phyloP scores from a whole-genome alignment of 208 protist species.

The Leptomonas seymouri region DNA sequence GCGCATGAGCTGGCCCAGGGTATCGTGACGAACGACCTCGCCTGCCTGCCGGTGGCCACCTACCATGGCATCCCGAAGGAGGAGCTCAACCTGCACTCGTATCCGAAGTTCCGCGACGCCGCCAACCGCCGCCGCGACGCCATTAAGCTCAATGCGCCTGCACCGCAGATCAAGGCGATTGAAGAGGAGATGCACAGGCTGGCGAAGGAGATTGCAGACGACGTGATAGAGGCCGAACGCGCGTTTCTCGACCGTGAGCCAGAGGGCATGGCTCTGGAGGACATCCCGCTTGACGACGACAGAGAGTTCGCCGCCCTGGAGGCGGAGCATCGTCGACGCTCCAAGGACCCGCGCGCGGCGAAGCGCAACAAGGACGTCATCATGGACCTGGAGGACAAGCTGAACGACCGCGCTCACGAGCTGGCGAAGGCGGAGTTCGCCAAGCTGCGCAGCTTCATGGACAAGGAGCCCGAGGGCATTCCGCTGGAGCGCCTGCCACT shows the following conservation, averaged over 20 bases:
- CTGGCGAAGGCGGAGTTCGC: slow-evolving; percentile 69
- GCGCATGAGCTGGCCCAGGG: slow-evolving; percentile 65
- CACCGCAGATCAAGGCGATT: slow-evolving; percentile 25
- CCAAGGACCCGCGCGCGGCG: slow-evolving; percentile 57
- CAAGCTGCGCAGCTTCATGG: slow-evolving; percentile 71
- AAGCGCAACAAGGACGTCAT: slow-evolving; percentile 78
- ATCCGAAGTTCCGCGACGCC: slow-evolving; percentile 62
- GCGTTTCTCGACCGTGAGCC: slow-evolving; percentile 80
- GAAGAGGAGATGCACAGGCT: slow-evolving; percentile 68
- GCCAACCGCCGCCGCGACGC: slow-evolving; percentile 57
- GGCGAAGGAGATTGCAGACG: slow-evolving; percentile 66
- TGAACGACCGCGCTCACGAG: slow-evolving; percentile 69
- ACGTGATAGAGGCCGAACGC: slow-evolving; percentile 62
- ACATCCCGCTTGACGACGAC: slow-evolving; percentile 81
- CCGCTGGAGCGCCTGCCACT: slow-evolving; percentile 71
- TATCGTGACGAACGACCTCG: slow-evolving; percentile 65
- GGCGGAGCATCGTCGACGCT: slow-evolving; percentile 56
- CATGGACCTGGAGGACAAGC: slow-evolving; percentile 61
- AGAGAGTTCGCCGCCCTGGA: slow-evolving; percentile 78
- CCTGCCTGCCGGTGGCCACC: slow-evolving; percentile 39
- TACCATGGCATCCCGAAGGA: slow-evolving; percentile 78
- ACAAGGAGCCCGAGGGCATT: slow-evolving; percentile 72
- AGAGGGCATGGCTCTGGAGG: slow-evolving; percentile 70
- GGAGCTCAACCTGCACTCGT: slow-evolving; percentile 69
- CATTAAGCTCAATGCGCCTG: slow-evolving; percentile 10